Evolutionary conservation across 2,329 filamentous ascomycete genomes (phyloP), one percentile per base, ranked within the genome.

Genomic region (Fonsecaea erecta): DNA sequence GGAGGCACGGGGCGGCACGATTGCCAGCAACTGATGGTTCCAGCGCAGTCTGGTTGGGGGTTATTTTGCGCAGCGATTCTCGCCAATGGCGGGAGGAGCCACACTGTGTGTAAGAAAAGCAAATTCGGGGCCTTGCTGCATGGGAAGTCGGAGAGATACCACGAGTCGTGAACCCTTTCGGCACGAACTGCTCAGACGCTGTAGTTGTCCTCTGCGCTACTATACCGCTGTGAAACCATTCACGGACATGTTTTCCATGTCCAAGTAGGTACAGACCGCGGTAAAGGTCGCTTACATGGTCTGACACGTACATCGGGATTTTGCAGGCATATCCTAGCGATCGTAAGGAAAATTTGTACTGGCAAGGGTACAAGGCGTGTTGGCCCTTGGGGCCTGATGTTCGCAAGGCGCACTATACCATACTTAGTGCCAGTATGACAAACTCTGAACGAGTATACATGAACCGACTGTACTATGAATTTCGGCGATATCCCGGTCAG

Each of bases 401-500:
- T 18, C 37, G 18, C 6, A 28, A 24, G 24, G 54, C 24, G 54
- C 37, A 16, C 54, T 21, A 43, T 26, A 16, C 26, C 26, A 35
- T 57, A 26, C 18, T 30, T 43, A 43, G 34, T 28, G 53, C 54
- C 24, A 43, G 16, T 16, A 43, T 43, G 54, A 57, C 54, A 57
- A 57, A 43, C 11, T 5, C 35, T 12, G 2, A n/a, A 12, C 7
- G n/a, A 26, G 34, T n/a, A 30, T 35, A 26, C 26, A 32, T 26
- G 21, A 11, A 18, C 34, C 6, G 11, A 28, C 30, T 18, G 21
- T 40, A 8, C 34, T 26, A 26, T n/a, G 24, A n/a, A 40, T 24
- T 48, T 48, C 55, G 55, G 55, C 55, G 14, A 43, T 48, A 32
- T 32, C 37, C 55, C 55, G 55, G 55, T 58, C 55, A 48, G 55